phyloP scores from a whole-genome alignment of 495 filamentous ascomycete genomes.

The Hypoxylon rickii region DNA sequence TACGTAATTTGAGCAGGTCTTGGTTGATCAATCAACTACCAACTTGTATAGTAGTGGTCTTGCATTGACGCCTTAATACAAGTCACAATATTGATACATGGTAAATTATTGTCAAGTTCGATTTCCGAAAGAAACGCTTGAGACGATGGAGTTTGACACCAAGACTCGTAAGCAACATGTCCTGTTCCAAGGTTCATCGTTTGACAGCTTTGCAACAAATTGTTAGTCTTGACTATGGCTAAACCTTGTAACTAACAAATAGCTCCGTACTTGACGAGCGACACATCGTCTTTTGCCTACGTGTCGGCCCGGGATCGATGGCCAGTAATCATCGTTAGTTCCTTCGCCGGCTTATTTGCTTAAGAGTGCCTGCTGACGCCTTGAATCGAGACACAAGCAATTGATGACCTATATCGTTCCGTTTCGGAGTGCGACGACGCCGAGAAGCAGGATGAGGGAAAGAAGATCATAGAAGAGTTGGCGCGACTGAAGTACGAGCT shows the following conservation, averaged over 20 bases:
- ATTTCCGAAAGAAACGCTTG: background rate
- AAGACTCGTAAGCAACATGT: conserved; percentile 58
- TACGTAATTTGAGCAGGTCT: no score
- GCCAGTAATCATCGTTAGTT: conserved; percentile 85
- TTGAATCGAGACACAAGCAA: conserved; percentile 77
- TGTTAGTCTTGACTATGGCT: no score
- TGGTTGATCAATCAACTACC: no score
- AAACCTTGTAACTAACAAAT: no score
- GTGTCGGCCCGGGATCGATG: conserved; percentile 82
- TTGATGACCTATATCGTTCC: conserved; percentile 88
- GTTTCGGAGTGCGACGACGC: conserved; percentile 63
- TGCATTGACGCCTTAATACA: no score
- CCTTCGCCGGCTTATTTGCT: background rate
- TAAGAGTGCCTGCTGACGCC: background rate
- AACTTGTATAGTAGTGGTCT: no score
- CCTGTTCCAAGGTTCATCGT: background rate
- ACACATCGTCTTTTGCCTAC: conserved; percentile 85
- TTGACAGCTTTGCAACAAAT: no score
- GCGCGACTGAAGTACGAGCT: conserved; percentile 92
- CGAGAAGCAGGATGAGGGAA: conserved; percentile 77
- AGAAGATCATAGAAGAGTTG: conserved; percentile 78
- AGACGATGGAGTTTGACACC: conserved; percentile 61
- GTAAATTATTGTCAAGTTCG: no score
- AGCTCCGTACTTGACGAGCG: conserved; percentile 81
- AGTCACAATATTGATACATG: no score